Evolutionary conservation across 805 yeast genomes (phyloP).

Genomic region (Starmera quercuum): DNA sequence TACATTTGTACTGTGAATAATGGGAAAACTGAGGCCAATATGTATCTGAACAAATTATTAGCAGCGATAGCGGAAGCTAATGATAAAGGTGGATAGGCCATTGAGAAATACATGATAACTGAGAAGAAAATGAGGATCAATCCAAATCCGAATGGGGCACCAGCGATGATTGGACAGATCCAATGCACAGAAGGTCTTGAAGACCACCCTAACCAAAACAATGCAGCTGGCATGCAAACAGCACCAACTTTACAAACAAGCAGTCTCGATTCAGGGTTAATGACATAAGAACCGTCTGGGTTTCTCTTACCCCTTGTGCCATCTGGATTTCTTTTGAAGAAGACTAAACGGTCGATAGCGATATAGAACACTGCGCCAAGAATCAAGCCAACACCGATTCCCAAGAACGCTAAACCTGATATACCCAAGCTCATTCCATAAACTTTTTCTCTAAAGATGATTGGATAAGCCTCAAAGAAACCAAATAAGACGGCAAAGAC

Average conservation of each 20-base stretch:
- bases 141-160: slow-evolving; percentile 74
- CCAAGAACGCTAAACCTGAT: slow-evolving; percentile 64
- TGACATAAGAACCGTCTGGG: slow-evolving; percentile 39
- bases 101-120: slow-evolving; percentile 58
- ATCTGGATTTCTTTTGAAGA: slow-evolving; percentile 51
- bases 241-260: slow-evolving; percentile 62
- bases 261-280: slow-evolving; percentile 57
- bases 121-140: slow-evolving; percentile 65
- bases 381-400: slow-evolving; percentile 62
- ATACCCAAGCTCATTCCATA: slow-evolving; percentile 53
- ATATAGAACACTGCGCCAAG: slow-evolving; percentile 46
- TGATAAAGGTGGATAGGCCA: slow-evolving; percentile 64
- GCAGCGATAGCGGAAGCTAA: slow-evolving; percentile 91
- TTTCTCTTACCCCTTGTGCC: slow-evolving; percentile 52
- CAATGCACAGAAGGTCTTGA: slow-evolving; percentile 54
- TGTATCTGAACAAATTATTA: slow-evolving; percentile 70
- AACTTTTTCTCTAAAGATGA: slow-evolving; percentile 60
- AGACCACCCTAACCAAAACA: slow-evolving; percentile 84
- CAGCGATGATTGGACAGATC: slow-evolving; percentile 72
- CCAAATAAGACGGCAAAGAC: slow-evolving; percentile 74
- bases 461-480: slow-evolving; percentile 73
- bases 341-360: slow-evolving; percentile 37
- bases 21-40: slow-evolving; percentile 75
- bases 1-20: slow-evolving; percentile 84
- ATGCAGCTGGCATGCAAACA: slow-evolving; percentile 52